Evolutionary conservation across 2,329 filamentous ascomycete species (phyloP).

Genomic region (Pestalotiopsis sp.): DNA sequence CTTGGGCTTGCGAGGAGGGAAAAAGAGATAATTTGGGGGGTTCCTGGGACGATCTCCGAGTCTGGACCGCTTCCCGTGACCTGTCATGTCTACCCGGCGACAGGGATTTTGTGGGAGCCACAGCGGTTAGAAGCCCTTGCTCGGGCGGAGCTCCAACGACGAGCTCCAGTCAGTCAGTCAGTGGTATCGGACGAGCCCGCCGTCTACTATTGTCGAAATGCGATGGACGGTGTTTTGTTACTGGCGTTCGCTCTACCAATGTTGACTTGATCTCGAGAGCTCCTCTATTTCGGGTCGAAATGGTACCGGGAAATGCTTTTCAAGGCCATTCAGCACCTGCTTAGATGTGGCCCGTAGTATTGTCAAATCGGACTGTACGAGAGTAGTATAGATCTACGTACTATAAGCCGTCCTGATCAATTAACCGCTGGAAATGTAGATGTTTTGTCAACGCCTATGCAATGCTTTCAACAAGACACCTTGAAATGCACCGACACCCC

Average conservation of each 20-base stretch:
- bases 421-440: neutral
- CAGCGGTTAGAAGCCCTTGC: constrained; percentile 14
- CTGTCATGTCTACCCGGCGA: constrained; percentile 18
- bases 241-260: no score
- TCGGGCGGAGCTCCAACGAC: neutral
- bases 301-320: neutral
- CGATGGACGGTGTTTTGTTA: no score
- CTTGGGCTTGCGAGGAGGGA: neutral
- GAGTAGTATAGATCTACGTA: neutral
- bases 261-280: no score
- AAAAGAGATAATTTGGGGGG: neutral
- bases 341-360: neutral
- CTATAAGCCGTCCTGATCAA: neutral
- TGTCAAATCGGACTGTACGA: neutral
- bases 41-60: neutral
- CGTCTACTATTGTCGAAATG: no score
- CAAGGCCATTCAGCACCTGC: neutral
- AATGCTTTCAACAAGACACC: neutral
- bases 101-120: constrained; percentile 29
- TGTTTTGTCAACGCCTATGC: neutral
- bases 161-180: neutral
- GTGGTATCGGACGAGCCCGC: neutral
- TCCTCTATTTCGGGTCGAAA: neutral
- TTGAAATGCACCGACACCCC: neutral
- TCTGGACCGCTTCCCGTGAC: neutral